Evolutionary conservation across 331 rosid species (phyloP).

Genomic region (Erythrophleum ivorense): DNA sequence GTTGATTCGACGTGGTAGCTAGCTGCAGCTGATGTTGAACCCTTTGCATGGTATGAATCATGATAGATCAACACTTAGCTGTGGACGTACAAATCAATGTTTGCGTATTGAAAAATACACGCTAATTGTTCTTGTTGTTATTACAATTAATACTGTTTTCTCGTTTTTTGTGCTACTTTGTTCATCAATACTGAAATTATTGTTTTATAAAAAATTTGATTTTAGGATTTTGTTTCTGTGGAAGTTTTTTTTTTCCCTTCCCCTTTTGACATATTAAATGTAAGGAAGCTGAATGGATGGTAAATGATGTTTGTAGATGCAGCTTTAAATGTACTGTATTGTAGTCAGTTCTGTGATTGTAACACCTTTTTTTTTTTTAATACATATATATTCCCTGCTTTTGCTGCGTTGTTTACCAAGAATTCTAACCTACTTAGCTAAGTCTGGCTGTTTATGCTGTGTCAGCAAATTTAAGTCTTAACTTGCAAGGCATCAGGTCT

Average conservation of each 20-base stretch:
- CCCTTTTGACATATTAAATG: background rate
- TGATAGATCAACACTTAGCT: conserved; percentile 38
- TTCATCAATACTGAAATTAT: background rate
- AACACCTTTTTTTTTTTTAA: background rate
- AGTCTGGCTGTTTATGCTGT: background rate
- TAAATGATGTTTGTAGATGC: background rate
- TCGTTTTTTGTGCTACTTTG: background rate
- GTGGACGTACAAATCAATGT: conserved; percentile 1
- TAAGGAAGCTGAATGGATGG: background rate
- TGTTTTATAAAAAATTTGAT: background rate
- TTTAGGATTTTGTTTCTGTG: background rate
- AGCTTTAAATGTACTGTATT: background rate
- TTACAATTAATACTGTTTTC: background rate
- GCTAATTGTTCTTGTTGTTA: background rate
- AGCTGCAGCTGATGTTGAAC: conserved; percentile 12
- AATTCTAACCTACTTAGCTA: background rate
- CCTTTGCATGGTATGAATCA: conserved; percentile 18
- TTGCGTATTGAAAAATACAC: no score
- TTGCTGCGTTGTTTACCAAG: background rate
- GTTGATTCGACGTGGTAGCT: conserved; percentile 18
- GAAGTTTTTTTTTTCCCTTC: background rate
- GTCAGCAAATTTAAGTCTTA: background rate
- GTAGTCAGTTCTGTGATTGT: background rate
- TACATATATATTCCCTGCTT: background rate
- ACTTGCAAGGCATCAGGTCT: background rate